phyloP scores from a whole-genome alignment of 2,329 filamentous ascomycete genomes.

The Aphanoascus verrucosus region DNA sequence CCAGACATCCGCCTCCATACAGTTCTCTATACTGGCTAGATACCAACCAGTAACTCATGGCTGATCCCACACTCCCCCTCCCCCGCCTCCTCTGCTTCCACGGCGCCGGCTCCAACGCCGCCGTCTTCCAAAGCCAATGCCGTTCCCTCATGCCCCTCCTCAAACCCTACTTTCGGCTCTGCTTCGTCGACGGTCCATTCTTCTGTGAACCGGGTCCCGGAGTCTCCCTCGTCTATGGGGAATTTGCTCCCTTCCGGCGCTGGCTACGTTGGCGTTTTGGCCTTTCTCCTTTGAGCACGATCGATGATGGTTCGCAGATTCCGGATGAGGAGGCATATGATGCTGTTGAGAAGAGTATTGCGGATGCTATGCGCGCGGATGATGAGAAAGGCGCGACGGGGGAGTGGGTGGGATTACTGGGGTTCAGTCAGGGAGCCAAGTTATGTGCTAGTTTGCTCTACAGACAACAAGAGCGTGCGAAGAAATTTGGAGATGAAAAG shows the following conservation, averaged over 20 bases:
- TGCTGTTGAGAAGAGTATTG: constrained; percentile 37
- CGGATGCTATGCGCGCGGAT: constrained; percentile 33
- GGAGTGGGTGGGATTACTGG: constrained; percentile 50
- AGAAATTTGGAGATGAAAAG: neutral
- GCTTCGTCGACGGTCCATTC: constrained; percentile 62
- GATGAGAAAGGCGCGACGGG: constrained; percentile 41
- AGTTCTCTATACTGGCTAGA: too few species aligned
- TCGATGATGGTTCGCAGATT: constrained; percentile 36
- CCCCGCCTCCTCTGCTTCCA: constrained; percentile 73
- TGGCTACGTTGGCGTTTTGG: constrained; percentile 56
- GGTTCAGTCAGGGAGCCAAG: constrained; percentile 59
- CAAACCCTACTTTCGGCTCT: constrained; percentile 52
- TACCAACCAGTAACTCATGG: neutral
- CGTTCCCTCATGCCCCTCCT: constrained; percentile 47
- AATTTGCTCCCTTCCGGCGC: constrained; percentile 53
- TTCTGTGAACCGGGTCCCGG: constrained; percentile 46
- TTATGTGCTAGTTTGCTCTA: constrained; percentile 50
- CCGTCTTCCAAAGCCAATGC: constrained; percentile 58
- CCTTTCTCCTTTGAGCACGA: constrained; percentile 25
- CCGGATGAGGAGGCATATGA: constrained; percentile 33
- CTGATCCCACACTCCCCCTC: constrained; percentile 27
- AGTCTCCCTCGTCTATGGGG: constrained; percentile 54
- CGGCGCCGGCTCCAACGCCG: constrained; percentile 63
- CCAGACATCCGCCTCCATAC: too few species aligned
- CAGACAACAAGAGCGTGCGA: constrained; percentile 11